These are phyloP conservation scores for Tolypocladium guangdongense DNA, from an alignment of 2,329 filamentous ascomycete genomes.

Conservation along the genomic window DNA sequence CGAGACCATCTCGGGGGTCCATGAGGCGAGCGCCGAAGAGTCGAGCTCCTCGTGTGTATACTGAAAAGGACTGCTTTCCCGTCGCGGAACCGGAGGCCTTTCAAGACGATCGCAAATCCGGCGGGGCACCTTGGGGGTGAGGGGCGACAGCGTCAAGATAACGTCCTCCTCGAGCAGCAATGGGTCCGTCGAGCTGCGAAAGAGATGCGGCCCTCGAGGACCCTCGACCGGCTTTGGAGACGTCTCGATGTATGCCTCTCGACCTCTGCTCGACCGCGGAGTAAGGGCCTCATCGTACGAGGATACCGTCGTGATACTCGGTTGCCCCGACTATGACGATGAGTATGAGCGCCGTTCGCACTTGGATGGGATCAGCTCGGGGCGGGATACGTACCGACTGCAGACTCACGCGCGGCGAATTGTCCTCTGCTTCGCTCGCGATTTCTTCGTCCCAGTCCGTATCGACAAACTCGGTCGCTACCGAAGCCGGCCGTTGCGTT, in stretches of 20 bases:
- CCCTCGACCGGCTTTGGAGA: slow-evolving; percentile 62
- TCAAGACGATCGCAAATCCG: slow-evolving; percentile 15
- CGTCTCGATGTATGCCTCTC: slow-evolving; percentile 49
- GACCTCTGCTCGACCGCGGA: slow-evolving; percentile 54
- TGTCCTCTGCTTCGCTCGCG: slow-evolving; percentile 46
- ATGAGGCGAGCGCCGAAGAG: slow-evolving; percentile 47
- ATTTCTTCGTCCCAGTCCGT: slow-evolving; percentile 59
- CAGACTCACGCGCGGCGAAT: slow-evolving; percentile 55
- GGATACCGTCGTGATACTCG: slow-evolving; percentile 76
- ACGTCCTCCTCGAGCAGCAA: slow-evolving; percentile 32
- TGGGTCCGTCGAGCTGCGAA: slow-evolving; percentile 55
- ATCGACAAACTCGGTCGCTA: slow-evolving; percentile 68
- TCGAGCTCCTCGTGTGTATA: slow-evolving; percentile 49
- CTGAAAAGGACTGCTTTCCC: slow-evolving; percentile 40
- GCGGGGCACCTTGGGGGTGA: slow-evolving; percentile 53
- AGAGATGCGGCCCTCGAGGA: slow-evolving; percentile 77
- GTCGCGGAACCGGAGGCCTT: slow-evolving; percentile 12
- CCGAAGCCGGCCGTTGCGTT: slow-evolving; percentile 49
- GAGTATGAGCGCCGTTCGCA: background rate
- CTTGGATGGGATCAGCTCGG: background rate
- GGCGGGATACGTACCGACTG: slow-evolving; percentile 51
- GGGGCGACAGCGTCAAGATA: slow-evolving; percentile 59
- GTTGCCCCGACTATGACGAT: slow-evolving; percentile 47
- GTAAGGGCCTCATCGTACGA: slow-evolving; percentile 78
- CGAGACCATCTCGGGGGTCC: slow-evolving; percentile 68